Evolutionary conservation across 371 early-diverging fungal genomes (phyloP), one percentile per base, ranked within the genome.

Genomic region (Mortierella sp.): DNA sequence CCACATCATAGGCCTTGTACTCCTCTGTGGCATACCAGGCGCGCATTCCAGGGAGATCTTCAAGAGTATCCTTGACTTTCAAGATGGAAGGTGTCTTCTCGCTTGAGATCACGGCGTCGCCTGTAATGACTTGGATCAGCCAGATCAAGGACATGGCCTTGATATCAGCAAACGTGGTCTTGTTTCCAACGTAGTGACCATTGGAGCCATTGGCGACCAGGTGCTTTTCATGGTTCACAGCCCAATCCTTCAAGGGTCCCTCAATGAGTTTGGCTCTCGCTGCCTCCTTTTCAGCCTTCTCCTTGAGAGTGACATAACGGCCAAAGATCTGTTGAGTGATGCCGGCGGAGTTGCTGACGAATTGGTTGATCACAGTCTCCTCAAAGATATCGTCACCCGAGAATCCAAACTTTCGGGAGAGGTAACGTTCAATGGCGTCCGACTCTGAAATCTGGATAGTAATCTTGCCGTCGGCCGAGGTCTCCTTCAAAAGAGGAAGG

Each of bases 381-480:
- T 71, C 72, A 50, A 60, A 71, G 18, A 47, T 49, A 24, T 60
- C 42, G 27, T 26, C 26, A 38, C 72, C 72, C 21, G 21, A 13
- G 38, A 61, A 27, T 1, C 57, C 72, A 49, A 71, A 71, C 48
- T 71, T 71, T 28, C 28, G 18, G 18, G 66, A 38, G 21, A 71
- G 42, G 60, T 71, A 71, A n/a, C 72, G 66, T 8, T 64, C 65
- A 31, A 71, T 71, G 16, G 72, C 57, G 4, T 65, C 72, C 16
- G 54, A 10, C n/a, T 73, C 74, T 38, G 74, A 60, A 10, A 73
- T 38, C 7, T 61, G 21, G 50, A 72, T 26, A 13, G 24, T 19
- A 7, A 10, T 23, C 54, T 52, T 61, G 56, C 73, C 73, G 24
- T 72, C 64, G 4, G 50, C 52, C 14, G 73, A 61, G 46, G 56